A percentile compares a stretch with the other conserved stretches of the same genome.
Conservation (phyloP, 345 rosid genomes). For the Euphorbia peplus region DNA sequence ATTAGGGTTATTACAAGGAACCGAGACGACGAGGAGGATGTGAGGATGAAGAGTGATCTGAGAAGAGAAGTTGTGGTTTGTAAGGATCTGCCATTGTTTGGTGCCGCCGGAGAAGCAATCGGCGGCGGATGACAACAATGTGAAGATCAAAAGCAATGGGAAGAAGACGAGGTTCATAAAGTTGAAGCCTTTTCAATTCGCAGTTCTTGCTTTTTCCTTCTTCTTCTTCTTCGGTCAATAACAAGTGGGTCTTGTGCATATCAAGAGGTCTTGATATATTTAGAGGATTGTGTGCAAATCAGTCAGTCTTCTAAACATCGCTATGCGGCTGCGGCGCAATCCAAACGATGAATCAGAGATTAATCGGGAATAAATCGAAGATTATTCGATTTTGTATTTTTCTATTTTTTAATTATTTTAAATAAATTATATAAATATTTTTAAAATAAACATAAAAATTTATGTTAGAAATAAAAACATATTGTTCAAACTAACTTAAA, state of each 20-base stretch:
- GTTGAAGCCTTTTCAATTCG: background rate
- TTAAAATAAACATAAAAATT: too few species aligned
- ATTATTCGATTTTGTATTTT: too few species aligned
- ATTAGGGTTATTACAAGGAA: constrained; percentile 48
- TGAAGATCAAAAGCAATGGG: background rate
- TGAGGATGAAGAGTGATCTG: constrained; percentile 74
- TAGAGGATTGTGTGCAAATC: too few species aligned
- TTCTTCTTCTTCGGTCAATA: background rate
- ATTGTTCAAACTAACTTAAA: too few species aligned
- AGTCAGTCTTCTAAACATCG: too few species aligned
- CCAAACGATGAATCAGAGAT: too few species aligned
- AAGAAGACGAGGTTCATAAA: background rate
- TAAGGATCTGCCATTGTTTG: constrained; percentile 60
- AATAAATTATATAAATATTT: too few species aligned
- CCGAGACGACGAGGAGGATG: constrained; percentile 65
- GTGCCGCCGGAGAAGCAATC: constrained; percentile 10
- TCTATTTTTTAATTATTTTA: too few species aligned
- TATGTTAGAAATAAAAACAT: too few species aligned
- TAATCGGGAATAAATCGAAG: too few species aligned
- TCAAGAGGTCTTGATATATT: too few species aligned
- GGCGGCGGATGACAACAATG: background rate
- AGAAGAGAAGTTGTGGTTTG: constrained; percentile 74
- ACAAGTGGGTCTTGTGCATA: background rate
- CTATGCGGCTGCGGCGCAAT: too few species aligned
- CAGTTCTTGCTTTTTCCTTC: background rate